Conservation (phyloP, 192 early-diverging fungal species). For the Coemansia sp. region DNA sequence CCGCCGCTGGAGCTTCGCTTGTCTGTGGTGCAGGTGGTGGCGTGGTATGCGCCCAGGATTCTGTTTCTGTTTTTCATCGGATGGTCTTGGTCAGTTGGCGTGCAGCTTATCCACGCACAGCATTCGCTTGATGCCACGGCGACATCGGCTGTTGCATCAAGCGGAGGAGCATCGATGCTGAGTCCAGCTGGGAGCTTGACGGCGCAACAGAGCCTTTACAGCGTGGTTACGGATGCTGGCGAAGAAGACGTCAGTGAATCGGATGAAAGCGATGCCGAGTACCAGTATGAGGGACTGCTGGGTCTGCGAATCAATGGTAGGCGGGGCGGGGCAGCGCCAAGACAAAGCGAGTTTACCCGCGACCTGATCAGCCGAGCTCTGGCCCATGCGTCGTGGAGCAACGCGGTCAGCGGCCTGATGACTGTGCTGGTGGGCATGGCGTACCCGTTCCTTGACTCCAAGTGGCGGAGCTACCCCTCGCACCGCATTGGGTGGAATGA, state of each 20-base stretch:
- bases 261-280: slow-evolving; percentile 22
- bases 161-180: not conserved
- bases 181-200: not conserved
- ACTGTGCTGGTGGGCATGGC: slow-evolving; percentile 35
- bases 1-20: slow-evolving; percentile 14
- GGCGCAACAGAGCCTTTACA: not conserved
- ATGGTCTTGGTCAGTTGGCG: slow-evolving; percentile 43
- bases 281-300: slow-evolving; percentile 6
- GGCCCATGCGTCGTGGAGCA: slow-evolving; percentile 34
- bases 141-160: not conserved
- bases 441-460: slow-evolving; percentile 42
- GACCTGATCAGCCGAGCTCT: slow-evolving; percentile 42
- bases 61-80: slow-evolving; percentile 42
- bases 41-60: slow-evolving; percentile 42
- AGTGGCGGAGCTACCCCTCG: slow-evolving; percentile 34
- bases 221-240: not conserved
- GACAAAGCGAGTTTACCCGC: slow-evolving; percentile 17
- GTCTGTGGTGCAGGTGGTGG: slow-evolving; percentile 21
- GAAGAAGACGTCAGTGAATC: slow-evolving; percentile 14
- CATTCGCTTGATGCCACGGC: slow-evolving; percentile 5
- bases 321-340: not conserved
- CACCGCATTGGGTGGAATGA: slow-evolving; percentile 30
- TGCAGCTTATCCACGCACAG: slow-evolving; percentile 49
- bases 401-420: slow-evolving; percentile 33
- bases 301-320: not conserved